These are phyloP conservation scores for Suillus subluteus DNA, from an alignment of 768 basidiomycete genomes.

Conservation along the genomic window DNA sequence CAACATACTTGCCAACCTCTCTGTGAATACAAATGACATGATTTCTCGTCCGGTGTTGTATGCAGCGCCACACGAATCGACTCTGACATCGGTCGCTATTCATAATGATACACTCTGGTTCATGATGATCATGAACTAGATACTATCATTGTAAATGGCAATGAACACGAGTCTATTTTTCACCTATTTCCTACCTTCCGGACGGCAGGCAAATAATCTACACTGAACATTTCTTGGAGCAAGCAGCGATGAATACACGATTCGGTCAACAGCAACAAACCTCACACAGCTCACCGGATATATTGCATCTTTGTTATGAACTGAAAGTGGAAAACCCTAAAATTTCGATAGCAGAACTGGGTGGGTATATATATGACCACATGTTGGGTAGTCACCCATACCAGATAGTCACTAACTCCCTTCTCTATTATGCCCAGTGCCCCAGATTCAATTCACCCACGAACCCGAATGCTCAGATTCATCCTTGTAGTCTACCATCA, in stretches of 20 bases:
- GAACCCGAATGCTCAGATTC: background rate
- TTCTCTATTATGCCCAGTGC: background rate
- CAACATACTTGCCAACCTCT: background rate
- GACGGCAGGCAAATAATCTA: background rate
- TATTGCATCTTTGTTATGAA: background rate
- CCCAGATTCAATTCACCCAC: background rate
- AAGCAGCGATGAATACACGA: background rate
- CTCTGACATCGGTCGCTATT: background rate
- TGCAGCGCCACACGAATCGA: background rate
- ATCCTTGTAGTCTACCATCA: conserved; percentile 28
- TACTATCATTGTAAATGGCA: background rate
- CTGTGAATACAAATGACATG: background rate
- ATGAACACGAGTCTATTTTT: background rate
- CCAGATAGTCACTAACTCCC: background rate
- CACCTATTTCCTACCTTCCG: background rate
- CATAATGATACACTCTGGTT: too few relatives aligned
- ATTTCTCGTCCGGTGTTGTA: background rate
- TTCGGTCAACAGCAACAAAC: background rate
- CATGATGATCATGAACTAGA: background rate
- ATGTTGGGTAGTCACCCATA: background rate
- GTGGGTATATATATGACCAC: background rate
- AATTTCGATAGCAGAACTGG: background rate
- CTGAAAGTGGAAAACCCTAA: background rate
- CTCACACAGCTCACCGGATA: background rate
- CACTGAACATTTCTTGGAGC: background rate